Base-by-base conservation (phyloP, 805 yeast species). In the Saccharomycopsis sp. region DNA sequence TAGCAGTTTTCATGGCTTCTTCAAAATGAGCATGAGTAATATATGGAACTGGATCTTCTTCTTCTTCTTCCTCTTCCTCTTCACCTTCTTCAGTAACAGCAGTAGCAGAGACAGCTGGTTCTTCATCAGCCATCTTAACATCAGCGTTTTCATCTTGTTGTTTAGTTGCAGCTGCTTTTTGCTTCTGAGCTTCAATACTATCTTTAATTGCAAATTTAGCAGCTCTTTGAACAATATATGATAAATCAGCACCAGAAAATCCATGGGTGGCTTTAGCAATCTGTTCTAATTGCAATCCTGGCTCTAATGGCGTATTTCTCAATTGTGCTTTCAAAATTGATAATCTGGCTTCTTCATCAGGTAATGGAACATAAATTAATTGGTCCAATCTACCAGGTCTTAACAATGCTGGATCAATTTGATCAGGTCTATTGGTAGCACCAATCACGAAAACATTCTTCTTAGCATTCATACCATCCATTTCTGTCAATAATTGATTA, bases 391-490 rank as follows among this genome's bases (percentile, higher is more conserved):
- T 85, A 59, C 99, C 99, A 8, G 99, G 98, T 74, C 98, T 88
- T 67, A 93, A 74, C 60, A 93, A 79, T 28, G 98, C 98, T 20
- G 98, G 97, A 63, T 93, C 99, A 56, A 93, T 93, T 72, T 93
- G 97, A 66, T 94, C 99, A 33, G 99, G 99, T 74, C 99, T 81
- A 70, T 93, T 93, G 46, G 99, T 93, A 34, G 99, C 99, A 70
- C 98, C 99, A 69, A 93, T 87, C 46, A 93, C 97, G 61, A 93
- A 93, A 29, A 93, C 98, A 61, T 93, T 93, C 81, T 93, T 93
- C 74, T 93, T 93, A 53, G 97, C 96, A 63, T 93, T 93, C 98
- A 93, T 93, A 79, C 99, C 99, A 68, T 93, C 99, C 98, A 93
- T 93, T 71, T 89, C 96, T 6, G 97, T 88, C 64, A 89, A 76